Percentiles rank a stretch among this genome's conserved stretches.
phyloP scores from a whole-genome alignment of 345 rosid genomes.

The Syzygium aqueum region DNA sequence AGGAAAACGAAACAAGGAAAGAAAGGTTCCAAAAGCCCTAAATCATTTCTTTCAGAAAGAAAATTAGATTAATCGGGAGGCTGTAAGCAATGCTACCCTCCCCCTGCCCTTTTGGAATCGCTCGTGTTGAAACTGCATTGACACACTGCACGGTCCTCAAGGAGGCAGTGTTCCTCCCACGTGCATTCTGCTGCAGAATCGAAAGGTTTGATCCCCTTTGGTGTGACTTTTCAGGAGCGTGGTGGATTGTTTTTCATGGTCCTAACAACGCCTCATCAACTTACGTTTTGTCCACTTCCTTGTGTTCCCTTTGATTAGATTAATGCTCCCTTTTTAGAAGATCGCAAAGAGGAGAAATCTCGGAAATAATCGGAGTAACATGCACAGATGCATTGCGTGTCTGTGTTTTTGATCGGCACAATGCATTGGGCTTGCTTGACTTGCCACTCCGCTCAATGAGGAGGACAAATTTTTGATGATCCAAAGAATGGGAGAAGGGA shows the following conservation, averaged over 20 bases:
- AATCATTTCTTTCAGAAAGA: neutral
- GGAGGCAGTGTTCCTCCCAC: neutral
- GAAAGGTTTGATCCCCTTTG: neutral
- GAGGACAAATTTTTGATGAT: neutral
- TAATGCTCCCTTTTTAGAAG: neutral
- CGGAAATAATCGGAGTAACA: neutral
- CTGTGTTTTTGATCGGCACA: neutral
- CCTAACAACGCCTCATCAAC: neutral
- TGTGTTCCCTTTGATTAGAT: neutral
- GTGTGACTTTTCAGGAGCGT: neutral
- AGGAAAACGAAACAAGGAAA: neutral
- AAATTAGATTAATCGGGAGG: neutral
- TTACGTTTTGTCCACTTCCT: neutral
- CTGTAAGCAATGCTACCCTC: neutral
- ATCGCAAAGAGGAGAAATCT: neutral
- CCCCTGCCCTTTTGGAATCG: neutral
- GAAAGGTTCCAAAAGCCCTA: neutral
- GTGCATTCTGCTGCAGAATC: neutral
- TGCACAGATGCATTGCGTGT: neutral
- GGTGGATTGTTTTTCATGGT: neutral
- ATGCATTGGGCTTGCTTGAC: neutral
- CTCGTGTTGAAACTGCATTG: neutral
- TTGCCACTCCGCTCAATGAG: too few species aligned
- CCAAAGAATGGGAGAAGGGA: neutral
- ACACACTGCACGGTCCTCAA: neutral